A percentile compares a stretch with the other conserved stretches of the same genome.
These are phyloP conservation scores for Coemansia sp. DNA, from an alignment of 192 early-diverging fungal genomes.

Conservation along the genomic window DNA sequence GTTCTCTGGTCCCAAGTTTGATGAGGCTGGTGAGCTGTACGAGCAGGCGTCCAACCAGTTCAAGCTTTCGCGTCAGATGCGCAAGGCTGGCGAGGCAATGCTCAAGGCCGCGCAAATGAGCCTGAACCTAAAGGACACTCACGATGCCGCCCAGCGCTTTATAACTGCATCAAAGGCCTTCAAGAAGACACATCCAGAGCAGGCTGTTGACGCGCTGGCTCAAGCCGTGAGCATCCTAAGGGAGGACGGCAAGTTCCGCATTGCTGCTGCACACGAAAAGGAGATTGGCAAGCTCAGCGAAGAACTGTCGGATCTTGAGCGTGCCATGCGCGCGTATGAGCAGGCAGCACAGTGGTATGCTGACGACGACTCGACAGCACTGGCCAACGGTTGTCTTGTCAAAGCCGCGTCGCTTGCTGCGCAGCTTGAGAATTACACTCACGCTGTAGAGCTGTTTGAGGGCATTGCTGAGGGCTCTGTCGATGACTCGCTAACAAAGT, in stretches of 20 bases:
- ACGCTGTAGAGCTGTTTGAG: constrained; percentile 91
- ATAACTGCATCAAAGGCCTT: constrained; percentile 87
- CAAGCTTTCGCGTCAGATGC: constrained; percentile 88
- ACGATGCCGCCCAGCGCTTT: constrained; percentile 84
- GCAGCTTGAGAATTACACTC: constrained; percentile 82
- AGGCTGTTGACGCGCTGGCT: constrained; percentile 72
- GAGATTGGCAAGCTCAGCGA: constrained; percentile 93
- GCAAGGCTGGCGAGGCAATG: constrained; percentile 93
- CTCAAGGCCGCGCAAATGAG: constrained; percentile 79
- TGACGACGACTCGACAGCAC: constrained; percentile 87
- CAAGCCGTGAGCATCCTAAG: constrained; percentile 81
- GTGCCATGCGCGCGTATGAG: constrained; percentile 85
- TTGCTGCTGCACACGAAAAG: constrained; percentile 91
- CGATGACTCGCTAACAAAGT: constrained; percentile 91
- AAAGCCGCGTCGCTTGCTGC: constrained; percentile 92
- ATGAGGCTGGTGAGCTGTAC: constrained; percentile 94
- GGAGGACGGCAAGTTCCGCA: constrained; percentile 81
- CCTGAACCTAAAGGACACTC: constrained; percentile 70
- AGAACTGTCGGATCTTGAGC: constrained; percentile 75
- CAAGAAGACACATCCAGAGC: constrained; percentile 80
- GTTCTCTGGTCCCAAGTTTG: constrained; percentile 82
- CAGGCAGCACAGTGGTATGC: constrained; percentile 89
- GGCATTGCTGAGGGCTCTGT: constrained; percentile 75
- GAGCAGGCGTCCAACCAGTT: constrained; percentile 88
- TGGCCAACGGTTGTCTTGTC: constrained; percentile 85